Evolutionary conservation across 1,284 basidiomycete species (phyloP), one percentile per base, ranked within the genome.

Genomic region (Puccinia horiana): DNA sequence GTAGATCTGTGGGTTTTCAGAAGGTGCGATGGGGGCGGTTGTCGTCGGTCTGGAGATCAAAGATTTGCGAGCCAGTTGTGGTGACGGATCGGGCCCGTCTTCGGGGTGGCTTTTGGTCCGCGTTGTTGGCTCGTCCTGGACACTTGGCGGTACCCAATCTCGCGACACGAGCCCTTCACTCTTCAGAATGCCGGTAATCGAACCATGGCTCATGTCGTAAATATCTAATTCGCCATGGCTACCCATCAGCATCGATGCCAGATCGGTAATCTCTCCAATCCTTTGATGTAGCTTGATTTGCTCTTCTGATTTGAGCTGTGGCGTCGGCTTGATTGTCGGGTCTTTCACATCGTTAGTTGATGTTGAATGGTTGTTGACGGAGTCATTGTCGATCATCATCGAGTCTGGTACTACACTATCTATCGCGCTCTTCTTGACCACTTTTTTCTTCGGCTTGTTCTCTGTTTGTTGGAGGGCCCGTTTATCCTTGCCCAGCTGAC

Each of bases 121-220:
- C 86, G 37, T 63, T 14, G 5, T 54, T 23, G 23, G 20, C 86
- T 89, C 90, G 81, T 91, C 87, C 85, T 93, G 90, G 23, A 91
- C 90, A n/a, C 92, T 93, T 0, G 92, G 91, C 18, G 93, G 92
- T 0, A 89, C 87, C 93, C 93, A 95, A 75, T 90, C 88, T 6
- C 88, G 85, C 65, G 91, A 89, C 65, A 94, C 92, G 49, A 88
- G 89, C 40, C 92, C 93, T 18, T 92, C 90, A 0, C 90, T 89
- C 37, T 93, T 90, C 18, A 94, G 90, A 63, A 89, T 88, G 81
- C 92, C 91, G 16, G 95, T 90, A 80, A 95, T 89, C 85, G 93
- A 91, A 85, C 94, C 93, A 86, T 93, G 93, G 0, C 92, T 92
- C 86, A 90, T 92, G 49, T 91, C 92, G 87, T 95, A 95, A 79